These are phyloP conservation scores for Saxophila tyrrhenica DNA, from an alignment of 495 filamentous ascomycete genomes.

Conservation along the genomic window DNA sequence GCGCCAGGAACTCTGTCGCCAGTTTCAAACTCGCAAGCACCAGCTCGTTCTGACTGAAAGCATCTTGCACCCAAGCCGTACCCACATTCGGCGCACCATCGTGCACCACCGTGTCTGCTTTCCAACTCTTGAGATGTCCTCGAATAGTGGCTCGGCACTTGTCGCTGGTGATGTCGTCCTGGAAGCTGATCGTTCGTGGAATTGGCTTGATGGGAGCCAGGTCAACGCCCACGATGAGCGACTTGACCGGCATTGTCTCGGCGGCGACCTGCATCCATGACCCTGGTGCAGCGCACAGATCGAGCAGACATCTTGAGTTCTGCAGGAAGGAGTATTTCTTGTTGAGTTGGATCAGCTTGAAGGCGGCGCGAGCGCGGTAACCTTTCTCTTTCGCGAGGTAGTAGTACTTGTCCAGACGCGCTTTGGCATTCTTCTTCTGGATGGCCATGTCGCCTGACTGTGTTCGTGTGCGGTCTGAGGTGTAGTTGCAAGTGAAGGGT, in stretches of 20 bases:
- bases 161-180: conserved; percentile 95
- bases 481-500: neutral
- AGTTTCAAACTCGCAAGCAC: conserved; percentile 83
- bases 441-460: conserved; percentile 58
- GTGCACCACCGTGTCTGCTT: conserved; percentile 93
- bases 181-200: conserved; percentile 83
- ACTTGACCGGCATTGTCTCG: conserved; percentile 83
- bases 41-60: conserved; percentile 94
- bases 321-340: conserved; percentile 98
- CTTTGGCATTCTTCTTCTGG: conserved; percentile 99
- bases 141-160: conserved; percentile 90
- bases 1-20: conserved; percentile 82
- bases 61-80: conserved; percentile 96
- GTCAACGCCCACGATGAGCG: conserved; percentile 90
- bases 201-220: conserved; percentile 93
- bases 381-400: conserved; percentile 96
- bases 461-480: neutral
- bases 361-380: conserved; percentile 89
- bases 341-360: conserved; percentile 97
- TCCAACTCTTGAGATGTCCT: conserved; percentile 89
- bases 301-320: conserved; percentile 86
- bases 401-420: conserved; percentile 92
- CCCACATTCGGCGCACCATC: conserved; percentile 98
- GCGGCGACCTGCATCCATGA: conserved; percentile 98
- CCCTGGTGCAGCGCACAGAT: conserved; percentile 95